phyloP scores from a whole-genome alignment of 108 stramenopile genomes.

The Cyclostephanos tholiformis region DNA sequence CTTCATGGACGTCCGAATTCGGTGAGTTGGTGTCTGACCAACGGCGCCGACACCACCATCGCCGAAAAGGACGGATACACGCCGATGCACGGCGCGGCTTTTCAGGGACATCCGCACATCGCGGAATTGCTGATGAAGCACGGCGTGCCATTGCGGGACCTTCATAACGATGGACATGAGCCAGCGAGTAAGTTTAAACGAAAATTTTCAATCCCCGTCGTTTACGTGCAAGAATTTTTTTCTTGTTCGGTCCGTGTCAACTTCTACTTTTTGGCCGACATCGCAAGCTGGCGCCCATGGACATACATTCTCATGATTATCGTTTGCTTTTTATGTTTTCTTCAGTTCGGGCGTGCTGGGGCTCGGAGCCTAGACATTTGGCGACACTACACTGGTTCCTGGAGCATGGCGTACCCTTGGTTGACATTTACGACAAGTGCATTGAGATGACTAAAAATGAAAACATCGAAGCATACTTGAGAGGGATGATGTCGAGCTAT shows the following conservation, averaged over 20 bases:
- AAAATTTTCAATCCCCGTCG: background rate
- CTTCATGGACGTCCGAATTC: conserved; percentile 24
- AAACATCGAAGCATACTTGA: conserved; percentile 15
- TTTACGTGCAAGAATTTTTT: background rate
- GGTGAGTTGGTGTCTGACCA: conserved; percentile 40
- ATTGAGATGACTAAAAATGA: conserved; percentile 30
- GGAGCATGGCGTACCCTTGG: conserved; percentile 44
- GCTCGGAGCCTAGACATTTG: conserved; percentile 42
- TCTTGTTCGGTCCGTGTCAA: background rate
- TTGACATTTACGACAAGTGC: conserved; percentile 43
- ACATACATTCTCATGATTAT: background rate
- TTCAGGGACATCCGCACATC: conserved; percentile 40
- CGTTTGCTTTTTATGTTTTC: background rate
- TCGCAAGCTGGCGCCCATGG: too few species aligned
- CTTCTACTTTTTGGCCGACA: background rate
- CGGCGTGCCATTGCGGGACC: conserved; percentile 38
- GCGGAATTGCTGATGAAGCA: conserved; percentile 28
- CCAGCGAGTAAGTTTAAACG: conserved; percentile 26
- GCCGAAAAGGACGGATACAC: conserved; percentile 45
- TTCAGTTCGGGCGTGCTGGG: conserved; percentile 51
- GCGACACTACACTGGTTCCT: conserved; percentile 41
- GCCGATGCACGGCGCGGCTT: conserved; percentile 48
- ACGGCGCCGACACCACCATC: conserved; percentile 41
- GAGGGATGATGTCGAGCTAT: background rate
- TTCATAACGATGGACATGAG: conserved; percentile 38